These are phyloP conservation scores for Waltergamsia citrina DNA, from an alignment of 2,329 filamentous ascomycete species.

Conservation along the genomic window DNA sequence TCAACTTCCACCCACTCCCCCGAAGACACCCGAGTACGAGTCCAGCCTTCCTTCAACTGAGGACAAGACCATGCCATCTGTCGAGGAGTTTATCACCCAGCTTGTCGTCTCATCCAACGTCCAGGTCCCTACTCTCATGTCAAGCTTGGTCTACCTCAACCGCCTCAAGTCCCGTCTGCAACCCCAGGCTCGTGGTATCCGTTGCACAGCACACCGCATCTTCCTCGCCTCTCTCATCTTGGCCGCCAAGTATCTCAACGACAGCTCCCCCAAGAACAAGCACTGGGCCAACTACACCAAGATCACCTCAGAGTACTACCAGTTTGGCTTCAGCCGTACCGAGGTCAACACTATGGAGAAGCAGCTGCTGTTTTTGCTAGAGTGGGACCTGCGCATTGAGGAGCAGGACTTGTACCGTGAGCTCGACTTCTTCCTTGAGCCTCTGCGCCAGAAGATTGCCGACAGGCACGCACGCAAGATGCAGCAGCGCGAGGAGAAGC, in stretches of 20 bases:
- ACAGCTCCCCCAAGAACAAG: slow-evolving; percentile 99
- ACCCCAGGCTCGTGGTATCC: slow-evolving; percentile 89
- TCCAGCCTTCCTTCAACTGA: slow-evolving; percentile 26
- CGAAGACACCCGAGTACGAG: slow-evolving; percentile 34
- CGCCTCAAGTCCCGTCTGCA: slow-evolving; percentile 78
- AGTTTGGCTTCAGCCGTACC: slow-evolving; percentile 85
- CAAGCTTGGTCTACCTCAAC: slow-evolving; percentile 84
- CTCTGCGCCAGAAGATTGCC: slow-evolving; percentile 58
- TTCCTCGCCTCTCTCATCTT: slow-evolving; percentile 82
- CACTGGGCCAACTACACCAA: slow-evolving; percentile 95
- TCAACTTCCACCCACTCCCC: slow-evolving; percentile 37
- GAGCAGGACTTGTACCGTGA: slow-evolving; percentile 80
- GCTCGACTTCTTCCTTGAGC: slow-evolving; percentile 79
- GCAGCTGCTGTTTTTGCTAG: slow-evolving; percentile 87
- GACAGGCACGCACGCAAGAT: slow-evolving; percentile 40
- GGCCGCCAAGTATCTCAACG: slow-evolving; percentile 95
- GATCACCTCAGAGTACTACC: slow-evolving; percentile 53
- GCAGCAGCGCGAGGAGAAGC: slow-evolving; percentile 36
- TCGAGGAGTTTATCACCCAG: slow-evolving; percentile 87
- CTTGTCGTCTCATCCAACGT: slow-evolving; percentile 90
- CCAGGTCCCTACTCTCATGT: slow-evolving; percentile 96
- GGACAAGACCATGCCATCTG: slow-evolving; percentile 57
- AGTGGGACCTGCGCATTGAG: slow-evolving; percentile 86
- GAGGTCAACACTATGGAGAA: slow-evolving; percentile 99
- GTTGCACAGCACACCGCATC: slow-evolving; percentile 95